phyloP scores from a whole-genome alignment of 129 eudicot genomes.

The Escallonia herrerae region DNA sequence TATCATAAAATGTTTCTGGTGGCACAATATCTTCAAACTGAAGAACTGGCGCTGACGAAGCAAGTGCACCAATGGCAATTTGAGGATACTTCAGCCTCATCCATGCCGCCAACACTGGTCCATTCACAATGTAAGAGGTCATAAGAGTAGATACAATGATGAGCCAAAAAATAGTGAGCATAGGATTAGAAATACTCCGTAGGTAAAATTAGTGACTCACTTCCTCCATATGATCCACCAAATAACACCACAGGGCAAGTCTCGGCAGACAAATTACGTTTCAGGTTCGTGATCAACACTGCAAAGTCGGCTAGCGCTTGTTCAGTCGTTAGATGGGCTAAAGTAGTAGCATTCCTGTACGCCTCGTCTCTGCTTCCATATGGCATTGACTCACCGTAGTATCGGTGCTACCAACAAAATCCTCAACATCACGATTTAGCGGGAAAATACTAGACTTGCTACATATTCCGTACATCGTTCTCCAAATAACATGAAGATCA shows the following conservation, averaged over 20 bases:
- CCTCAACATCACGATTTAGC: background rate
- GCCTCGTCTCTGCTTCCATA: conserved; percentile 63
- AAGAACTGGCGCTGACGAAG: conserved; percentile 92
- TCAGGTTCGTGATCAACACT: conserved; percentile 66
- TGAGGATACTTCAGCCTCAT: conserved; percentile 96
- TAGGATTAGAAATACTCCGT: background rate
- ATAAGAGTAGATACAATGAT: background rate
- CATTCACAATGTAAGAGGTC: background rate
- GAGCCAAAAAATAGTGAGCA: background rate
- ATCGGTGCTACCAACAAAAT: conserved; percentile 64
- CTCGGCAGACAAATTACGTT: conserved; percentile 76
- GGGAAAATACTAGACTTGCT: too few species aligned
- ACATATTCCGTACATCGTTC: too few species aligned
- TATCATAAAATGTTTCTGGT: conserved; percentile 66
- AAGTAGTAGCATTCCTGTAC: conserved; percentile 63
- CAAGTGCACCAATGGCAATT: conserved; percentile 78
- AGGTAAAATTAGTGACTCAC: conserved; percentile 34
- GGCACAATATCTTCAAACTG: conserved; percentile 93
- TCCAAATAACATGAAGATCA: too few species aligned
- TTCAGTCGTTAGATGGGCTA: conserved; percentile 66
- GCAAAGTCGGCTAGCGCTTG: conserved; percentile 96
- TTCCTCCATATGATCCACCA: conserved; percentile 99
- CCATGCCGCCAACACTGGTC: conserved; percentile 95
- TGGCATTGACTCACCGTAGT: conserved; percentile 93
- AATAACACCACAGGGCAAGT: conserved; percentile 85